Base-by-base conservation (phyloP, 2,329 filamentous ascomycete species). In the Keithomyces neogunnii region DNA sequence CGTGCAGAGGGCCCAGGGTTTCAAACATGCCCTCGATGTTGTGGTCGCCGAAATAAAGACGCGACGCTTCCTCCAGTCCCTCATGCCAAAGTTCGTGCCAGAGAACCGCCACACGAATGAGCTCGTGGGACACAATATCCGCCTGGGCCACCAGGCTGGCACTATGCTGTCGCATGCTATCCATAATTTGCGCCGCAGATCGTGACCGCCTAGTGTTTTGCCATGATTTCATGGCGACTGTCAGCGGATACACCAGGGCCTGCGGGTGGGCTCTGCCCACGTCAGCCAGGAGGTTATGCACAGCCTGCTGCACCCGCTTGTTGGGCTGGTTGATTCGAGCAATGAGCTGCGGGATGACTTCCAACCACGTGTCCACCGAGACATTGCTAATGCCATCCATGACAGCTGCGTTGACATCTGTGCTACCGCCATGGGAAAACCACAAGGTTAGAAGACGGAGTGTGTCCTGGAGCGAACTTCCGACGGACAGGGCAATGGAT, bases 41-140 rank as follows among this genome's bases (percentile, higher is more conserved):
- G 63, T 95, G 87, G 62, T 97, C 92, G 53, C 92, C 93, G 69
- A 99, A 99, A 74, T 97, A 99, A 19, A 99, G 75, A 49, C 93
- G 82, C 33, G 90, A 96, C 1, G 93, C 95, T 72, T 99, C 95
- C 69, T 99, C 93, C 13, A 99, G 77, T 31, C 88, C 95, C 69
- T 99, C 95, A 59, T 99, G 93, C 93, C 93, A 99, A 58, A 95
- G 87, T 63, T 99, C 93, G 64, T 99, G 93, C 95, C 95, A 99
- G 29, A 99, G 70, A 2, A 99, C 92, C 13, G 93, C 93, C 53
- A 99, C 95, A 48, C 93, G 85, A 63, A 99, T 97, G 51, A 99
- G 81, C 66, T 99, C 95, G 63, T 93, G 88, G 66, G 92, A 97
- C 59, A 99, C 91, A 45, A 91, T 78, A 64, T 96, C 92, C 36